Evolutionary conservation across 176 grass and related monocot genomes (phyloP).

Genomic region (Phragmites australis): DNA sequence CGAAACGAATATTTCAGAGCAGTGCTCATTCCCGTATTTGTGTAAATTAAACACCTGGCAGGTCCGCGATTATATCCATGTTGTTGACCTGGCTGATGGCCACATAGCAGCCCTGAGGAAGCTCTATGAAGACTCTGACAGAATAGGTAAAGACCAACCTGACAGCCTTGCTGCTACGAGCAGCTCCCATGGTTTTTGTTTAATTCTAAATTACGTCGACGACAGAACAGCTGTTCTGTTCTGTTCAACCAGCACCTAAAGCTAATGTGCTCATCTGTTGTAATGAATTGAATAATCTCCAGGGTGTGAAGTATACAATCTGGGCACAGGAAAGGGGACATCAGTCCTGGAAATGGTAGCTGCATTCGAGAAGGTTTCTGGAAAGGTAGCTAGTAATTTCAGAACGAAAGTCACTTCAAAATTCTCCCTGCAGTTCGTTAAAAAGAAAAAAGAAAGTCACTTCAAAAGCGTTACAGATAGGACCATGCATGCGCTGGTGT

Average conservation of each 20-base stretch:
- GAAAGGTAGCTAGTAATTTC: conserved; percentile 46
- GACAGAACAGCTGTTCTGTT: neutral
- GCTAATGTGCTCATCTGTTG: neutral
- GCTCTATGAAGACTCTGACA: conserved; percentile 64
- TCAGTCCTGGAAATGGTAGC: conserved; percentile 82
- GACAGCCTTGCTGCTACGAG: neutral
- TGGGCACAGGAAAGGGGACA: conserved; percentile 81
- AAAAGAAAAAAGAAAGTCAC: neutral
- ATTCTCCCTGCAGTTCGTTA: too few relatives aligned
- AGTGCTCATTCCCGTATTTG: neutral
- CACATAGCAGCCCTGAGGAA: conserved; percentile 79
- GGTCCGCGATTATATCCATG: conserved; percentile 89
- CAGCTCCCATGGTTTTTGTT: neutral
- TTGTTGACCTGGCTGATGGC: conserved; percentile 88
- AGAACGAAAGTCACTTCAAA: neutral
- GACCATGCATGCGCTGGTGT: neutral
- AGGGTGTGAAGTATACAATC: conserved; percentile 88
- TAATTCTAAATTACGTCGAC: neutral
- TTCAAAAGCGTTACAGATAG: neutral
- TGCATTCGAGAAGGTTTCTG: conserved; percentile 72
- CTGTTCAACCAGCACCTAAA: neutral
- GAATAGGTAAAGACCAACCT: conserved; percentile 45
- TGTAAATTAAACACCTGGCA: conserved; percentile 37
- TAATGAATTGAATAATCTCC: neutral
- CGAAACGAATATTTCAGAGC: too few relatives aligned